Conservation (phyloP, 345 rosid genomes). For the Citrus trifoliata region DNA sequence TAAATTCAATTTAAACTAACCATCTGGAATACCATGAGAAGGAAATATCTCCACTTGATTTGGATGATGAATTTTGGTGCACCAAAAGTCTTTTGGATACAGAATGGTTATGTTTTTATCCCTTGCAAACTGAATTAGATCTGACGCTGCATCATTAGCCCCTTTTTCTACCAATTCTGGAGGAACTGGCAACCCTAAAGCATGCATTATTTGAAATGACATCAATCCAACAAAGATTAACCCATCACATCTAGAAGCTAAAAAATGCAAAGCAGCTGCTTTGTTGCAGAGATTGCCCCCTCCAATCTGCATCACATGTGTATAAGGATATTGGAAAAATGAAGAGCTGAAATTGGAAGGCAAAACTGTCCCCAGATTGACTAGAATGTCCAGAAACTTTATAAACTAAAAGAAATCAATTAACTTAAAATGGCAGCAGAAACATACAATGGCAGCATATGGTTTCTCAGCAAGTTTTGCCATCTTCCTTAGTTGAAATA, state of each 20-base stretch:
- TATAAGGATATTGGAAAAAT: slow-evolving; percentile 10
- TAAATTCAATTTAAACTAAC: slow-evolving; percentile 31
- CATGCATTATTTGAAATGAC: slow-evolving; percentile 61
- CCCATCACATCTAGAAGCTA: slow-evolving; percentile 63
- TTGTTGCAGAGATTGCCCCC: slow-evolving; percentile 53
- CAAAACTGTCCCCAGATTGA: background rate
- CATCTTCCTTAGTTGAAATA: slow-evolving; percentile 38
- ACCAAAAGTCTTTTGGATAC: slow-evolving; percentile 61
- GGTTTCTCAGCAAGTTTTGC: slow-evolving; percentile 39
- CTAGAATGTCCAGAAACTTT: background rate
- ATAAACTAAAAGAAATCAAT: background rate
- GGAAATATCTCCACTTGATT: slow-evolving; percentile 39
- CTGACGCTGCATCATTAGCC: slow-evolving; percentile 41
- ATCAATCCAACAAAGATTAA: slow-evolving; percentile 59
- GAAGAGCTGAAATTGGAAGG: slow-evolving; percentile 4
- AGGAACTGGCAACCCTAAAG: slow-evolving; percentile 44
- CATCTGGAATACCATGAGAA: slow-evolving; percentile 35
- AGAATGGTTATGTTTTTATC: slow-evolving; percentile 35
- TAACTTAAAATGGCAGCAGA: background rate
- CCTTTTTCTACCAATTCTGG: slow-evolving; percentile 40
- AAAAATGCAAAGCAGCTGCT: slow-evolving; percentile 52
- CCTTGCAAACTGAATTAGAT: slow-evolving; percentile 42
- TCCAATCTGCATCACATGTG: slow-evolving; percentile 49
- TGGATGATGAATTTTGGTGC: slow-evolving; percentile 28
- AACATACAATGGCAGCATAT: slow-evolving; percentile 59